Evolutionary conservation across 305 asterid species (phyloP).

Genomic region (Fraxinus sp.): DNA sequence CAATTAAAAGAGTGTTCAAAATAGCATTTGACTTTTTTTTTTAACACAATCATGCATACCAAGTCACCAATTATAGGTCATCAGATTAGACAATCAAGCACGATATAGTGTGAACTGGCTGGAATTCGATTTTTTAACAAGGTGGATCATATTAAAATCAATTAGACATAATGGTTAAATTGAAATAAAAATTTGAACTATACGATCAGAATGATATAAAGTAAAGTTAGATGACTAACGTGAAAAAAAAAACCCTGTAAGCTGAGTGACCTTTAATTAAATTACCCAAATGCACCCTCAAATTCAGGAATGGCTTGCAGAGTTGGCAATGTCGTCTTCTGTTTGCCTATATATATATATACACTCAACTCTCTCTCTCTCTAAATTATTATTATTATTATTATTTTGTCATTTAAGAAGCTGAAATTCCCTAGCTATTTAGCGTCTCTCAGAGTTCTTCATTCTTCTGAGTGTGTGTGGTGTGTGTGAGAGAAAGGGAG

Average conservation of each 20-base stretch:
- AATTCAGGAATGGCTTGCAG: conserved; percentile 6
- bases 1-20: background rate
- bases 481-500: conserved; percentile 7
- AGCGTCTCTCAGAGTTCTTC: conserved; percentile 4
- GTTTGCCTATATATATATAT: conserved; percentile 13
- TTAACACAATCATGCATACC: too few relatives aligned
- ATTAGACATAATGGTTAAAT: background rate
- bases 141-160: background rate
- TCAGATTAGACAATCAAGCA: background rate
- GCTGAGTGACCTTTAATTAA: background rate
- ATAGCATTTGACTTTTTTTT: too few relatives aligned
- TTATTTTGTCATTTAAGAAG: background rate
- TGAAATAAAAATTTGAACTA: background rate
- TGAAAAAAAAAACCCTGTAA: background rate
- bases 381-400: background rate
- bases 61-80: too few relatives aligned
- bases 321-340: background rate
- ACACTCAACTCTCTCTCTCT: conserved; percentile 27
- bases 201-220: background rate
- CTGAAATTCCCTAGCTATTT: background rate
- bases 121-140: background rate
- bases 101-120: background rate
- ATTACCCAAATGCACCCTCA: background rate
- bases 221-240: background rate
- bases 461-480: background rate